phyloP scores from a whole-genome alignment of 257 asterid genomes.

The Capsicum chinense region DNA sequence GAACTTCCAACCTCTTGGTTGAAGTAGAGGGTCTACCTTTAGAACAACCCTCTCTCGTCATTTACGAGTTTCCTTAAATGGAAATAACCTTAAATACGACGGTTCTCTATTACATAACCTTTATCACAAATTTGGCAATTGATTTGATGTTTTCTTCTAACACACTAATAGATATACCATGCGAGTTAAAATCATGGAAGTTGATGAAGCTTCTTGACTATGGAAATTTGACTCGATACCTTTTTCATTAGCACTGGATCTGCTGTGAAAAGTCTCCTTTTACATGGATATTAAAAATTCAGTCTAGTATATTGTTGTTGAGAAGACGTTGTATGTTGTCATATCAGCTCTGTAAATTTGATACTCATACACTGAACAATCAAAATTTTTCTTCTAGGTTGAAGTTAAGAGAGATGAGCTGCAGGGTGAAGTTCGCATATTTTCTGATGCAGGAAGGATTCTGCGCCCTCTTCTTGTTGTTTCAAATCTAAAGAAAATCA shows the following conservation, averaged over 20 bases:
- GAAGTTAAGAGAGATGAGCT: conserved; percentile 80
- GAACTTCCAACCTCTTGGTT: background rate
- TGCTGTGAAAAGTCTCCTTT: background rate
- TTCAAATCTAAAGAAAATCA: conserved; percentile 63
- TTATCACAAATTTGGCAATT: conserved; percentile 16
- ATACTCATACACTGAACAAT: conserved; percentile 9
- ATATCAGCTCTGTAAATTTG: background rate
- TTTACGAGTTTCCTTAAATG: background rate
- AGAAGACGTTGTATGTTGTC: background rate
- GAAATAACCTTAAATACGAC: background rate
- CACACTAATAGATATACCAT: background rate
- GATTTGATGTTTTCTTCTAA: conserved; percentile 10
- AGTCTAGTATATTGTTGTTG: background rate
- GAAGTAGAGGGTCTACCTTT: background rate
- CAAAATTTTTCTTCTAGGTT: conserved; percentile 53
- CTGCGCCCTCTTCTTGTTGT: conserved; percentile 92
- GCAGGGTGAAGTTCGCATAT: conserved; percentile 77
- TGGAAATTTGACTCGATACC: background rate
- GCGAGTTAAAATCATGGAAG: background rate
- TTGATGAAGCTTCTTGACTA: background rate
- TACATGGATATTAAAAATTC: background rate
- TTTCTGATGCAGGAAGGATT: conserved; percentile 92
- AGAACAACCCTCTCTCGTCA: conserved; percentile 19
- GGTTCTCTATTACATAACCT: background rate
- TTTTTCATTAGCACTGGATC: background rate